Conservation (phyloP, 768 basidiomycete species). For the Hortiboletus campestris region DNA sequence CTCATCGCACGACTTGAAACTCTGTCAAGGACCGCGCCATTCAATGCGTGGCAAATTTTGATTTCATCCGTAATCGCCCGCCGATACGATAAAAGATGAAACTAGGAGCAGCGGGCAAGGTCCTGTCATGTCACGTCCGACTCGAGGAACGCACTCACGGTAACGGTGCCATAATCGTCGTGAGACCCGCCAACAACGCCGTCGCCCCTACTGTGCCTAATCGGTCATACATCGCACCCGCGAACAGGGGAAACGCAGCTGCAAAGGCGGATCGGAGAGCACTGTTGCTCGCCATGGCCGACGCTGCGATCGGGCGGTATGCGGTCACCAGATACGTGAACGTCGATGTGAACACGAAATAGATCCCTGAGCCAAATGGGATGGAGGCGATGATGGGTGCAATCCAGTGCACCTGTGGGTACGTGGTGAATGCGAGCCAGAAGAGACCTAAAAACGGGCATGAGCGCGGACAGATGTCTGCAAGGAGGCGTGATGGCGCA, state of each 20-base stretch:
- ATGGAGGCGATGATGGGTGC: slow-evolving; percentile 44
- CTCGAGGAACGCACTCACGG: slow-evolving; percentile 41
- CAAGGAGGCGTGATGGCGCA: slow-evolving; percentile 23
- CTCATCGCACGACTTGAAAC: background rate
- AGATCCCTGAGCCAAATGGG: slow-evolving; percentile 53
- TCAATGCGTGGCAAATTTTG: slow-evolving; percentile 39
- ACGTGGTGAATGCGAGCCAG: slow-evolving; percentile 56
- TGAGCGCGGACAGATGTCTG: background rate
- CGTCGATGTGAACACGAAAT: slow-evolving; percentile 65
- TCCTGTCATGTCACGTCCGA: background rate
- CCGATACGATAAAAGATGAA: slow-evolving; percentile 51
- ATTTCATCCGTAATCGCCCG: slow-evolving; percentile 41
- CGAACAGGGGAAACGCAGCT: slow-evolving; percentile 52
- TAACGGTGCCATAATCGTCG: slow-evolving; percentile 58
- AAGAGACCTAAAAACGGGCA: slow-evolving; percentile 37
- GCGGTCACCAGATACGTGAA: slow-evolving; percentile 60
- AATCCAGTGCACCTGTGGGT: slow-evolving; percentile 46
- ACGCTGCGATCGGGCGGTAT: slow-evolving; percentile 51
- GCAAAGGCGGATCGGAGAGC: slow-evolving; percentile 49
- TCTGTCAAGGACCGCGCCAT: background rate
- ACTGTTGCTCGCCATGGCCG: slow-evolving; percentile 67
- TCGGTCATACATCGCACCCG: slow-evolving; percentile 46
- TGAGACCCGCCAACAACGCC: slow-evolving; percentile 65
- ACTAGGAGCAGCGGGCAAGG: slow-evolving; percentile 22
- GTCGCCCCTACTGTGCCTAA: slow-evolving; percentile 72